Percentiles rank a stretch among this genome's conserved stretches.
These are phyloP conservation scores for Aureobasidium sp. DNA, from an alignment of 2,329 filamentous ascomycete genomes.

Conservation along the genomic window DNA sequence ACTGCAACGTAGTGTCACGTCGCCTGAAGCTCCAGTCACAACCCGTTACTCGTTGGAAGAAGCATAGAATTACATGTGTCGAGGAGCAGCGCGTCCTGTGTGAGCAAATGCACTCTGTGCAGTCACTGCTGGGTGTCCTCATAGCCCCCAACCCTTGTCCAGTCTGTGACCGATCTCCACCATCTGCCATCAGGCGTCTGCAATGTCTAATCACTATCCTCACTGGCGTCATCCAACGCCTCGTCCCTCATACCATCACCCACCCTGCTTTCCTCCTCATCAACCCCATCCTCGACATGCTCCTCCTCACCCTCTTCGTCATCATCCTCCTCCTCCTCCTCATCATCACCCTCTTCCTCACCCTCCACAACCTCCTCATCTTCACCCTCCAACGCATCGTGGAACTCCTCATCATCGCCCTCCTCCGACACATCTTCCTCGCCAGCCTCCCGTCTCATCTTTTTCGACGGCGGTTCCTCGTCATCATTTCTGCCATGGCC, in stretches of 20 bases:
- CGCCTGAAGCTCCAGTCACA: no score
- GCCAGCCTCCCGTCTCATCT: constrained; percentile 37
- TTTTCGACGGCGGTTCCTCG: constrained; percentile 41
- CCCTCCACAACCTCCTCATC: constrained; percentile 42
- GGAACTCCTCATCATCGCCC: constrained; percentile 37
- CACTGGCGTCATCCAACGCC: constrained; percentile 26
- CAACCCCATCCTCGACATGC: constrained; percentile 20
- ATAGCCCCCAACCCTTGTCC: background rate
- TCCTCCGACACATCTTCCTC: constrained; percentile 26
- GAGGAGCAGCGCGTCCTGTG: background rate
- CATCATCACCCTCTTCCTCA: constrained; percentile 45
- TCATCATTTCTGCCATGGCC: constrained; percentile 32
- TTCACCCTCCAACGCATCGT: constrained; percentile 37
- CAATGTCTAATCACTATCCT: constrained; percentile 22
- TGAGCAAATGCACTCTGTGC: background rate
- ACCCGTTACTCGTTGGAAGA: no score
- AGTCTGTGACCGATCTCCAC: background rate
- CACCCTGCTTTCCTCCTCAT: constrained; percentile 58
- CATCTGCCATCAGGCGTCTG: background rate
- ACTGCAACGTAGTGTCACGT: background rate
- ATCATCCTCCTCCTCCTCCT: constrained; percentile 46
- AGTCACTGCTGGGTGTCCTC: background rate
- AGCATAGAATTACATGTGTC: background rate
- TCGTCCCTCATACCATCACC: constrained; percentile 37
- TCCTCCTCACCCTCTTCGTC: constrained; percentile 40